phyloP scores from a whole-genome alignment of 768 basidiomycete species.

The Albatrellus ellisii region DNA sequence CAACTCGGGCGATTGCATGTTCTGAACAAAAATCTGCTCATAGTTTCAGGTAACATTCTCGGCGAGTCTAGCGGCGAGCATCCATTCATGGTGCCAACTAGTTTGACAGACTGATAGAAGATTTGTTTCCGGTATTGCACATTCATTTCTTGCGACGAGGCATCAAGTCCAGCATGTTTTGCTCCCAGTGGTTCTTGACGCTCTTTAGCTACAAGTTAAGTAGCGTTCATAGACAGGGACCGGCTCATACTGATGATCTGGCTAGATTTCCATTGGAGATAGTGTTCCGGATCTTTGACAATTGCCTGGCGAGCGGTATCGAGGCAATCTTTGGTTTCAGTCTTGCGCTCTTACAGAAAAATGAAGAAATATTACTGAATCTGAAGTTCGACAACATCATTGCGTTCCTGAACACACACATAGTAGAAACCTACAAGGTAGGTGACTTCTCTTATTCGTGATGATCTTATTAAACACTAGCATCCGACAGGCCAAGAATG shows the following conservation, averaged over 20 bases:
- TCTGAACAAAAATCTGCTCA: too few species aligned
- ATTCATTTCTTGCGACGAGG: constrained; percentile 90
- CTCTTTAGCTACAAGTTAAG: constrained; percentile 89
- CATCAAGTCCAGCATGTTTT: constrained; percentile 96
- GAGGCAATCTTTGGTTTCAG: constrained; percentile 97
- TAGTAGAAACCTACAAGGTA: constrained; percentile 79
- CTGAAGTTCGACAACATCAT: constrained; percentile 91
- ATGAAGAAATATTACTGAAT: constrained; percentile 63
- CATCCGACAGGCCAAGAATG: not conserved
- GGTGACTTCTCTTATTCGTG: not conserved
- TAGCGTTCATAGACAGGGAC: not conserved
- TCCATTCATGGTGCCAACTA: constrained; percentile 20
- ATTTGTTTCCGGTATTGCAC: constrained; percentile 83
- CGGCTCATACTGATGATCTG: not conserved
- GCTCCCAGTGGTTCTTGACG: constrained; percentile 97
- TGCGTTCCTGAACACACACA: constrained; percentile 61
- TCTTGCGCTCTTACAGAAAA: constrained; percentile 73
- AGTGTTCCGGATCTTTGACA: constrained; percentile 94
- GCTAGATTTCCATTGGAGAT: constrained; percentile 83
- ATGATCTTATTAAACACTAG: not conserved
- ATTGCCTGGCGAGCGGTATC: constrained; percentile 90
- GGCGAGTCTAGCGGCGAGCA: not conserved
- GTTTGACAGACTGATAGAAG: constrained; percentile 93
- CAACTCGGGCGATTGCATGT: not conserved
- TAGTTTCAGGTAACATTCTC: constrained; percentile 66